Evolutionary conservation across 768 basidiomycete genomes (phyloP).

Genomic region (Kwoniella bestiolae): DNA sequence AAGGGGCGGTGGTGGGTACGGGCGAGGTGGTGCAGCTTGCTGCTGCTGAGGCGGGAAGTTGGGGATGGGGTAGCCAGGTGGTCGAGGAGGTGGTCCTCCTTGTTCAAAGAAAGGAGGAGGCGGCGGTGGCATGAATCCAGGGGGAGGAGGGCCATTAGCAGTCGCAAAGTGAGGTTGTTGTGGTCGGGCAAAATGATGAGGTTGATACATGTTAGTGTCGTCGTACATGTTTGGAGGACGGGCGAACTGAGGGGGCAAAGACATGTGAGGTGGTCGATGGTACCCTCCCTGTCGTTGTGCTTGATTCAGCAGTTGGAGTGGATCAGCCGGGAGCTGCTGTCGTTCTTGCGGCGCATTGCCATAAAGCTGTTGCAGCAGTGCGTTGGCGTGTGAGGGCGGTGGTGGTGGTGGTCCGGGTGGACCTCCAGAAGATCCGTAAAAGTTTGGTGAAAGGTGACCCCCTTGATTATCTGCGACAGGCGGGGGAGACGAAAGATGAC

Average conservation of each 20-base stretch:
- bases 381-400: slow-evolving; percentile 14
- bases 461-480: not conserved
- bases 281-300: slow-evolving; percentile 20
- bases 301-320: slow-evolving; percentile 27
- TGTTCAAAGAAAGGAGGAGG: slow-evolving; percentile 2
- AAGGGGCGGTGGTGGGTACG: slow-evolving; percentile 17
- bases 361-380: slow-evolving; percentile 25
- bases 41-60: slow-evolving; percentile 2
- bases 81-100: slow-evolving; percentile 2
- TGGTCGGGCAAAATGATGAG: not conserved
- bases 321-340: slow-evolving; percentile 15
- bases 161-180: not conserved
- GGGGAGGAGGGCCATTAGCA: slow-evolving; percentile 11
- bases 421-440: slow-evolving; percentile 3
- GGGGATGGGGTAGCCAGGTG: not conserved
- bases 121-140: slow-evolving; percentile 12
- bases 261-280: slow-evolving; percentile 20
- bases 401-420: not conserved
- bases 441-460: slow-evolving; percentile 7
- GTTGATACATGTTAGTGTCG: not conserved
- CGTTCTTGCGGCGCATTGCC: slow-evolving; percentile 17
- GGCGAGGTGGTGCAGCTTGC: not conserved
- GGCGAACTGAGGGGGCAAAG: slow-evolving; percentile 19
- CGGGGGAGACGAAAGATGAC: slow-evolving; percentile 16
- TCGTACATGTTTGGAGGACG: slow-evolving; percentile 9